Conservation (phyloP, 331 rosid species). For the Pyracantha coccinea region DNA sequence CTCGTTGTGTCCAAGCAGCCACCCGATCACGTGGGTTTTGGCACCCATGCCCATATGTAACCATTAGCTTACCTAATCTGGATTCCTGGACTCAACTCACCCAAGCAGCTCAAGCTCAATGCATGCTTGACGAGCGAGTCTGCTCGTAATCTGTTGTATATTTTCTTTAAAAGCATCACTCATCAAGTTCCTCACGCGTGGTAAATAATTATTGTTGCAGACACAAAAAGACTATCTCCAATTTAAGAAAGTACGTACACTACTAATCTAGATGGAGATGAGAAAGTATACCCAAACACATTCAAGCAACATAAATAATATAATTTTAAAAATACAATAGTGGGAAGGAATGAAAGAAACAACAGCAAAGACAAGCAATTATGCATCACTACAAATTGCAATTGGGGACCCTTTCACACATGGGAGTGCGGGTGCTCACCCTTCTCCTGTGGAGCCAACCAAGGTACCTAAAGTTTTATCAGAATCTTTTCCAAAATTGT, state of each 20-base stretch:
- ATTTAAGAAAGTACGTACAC: neutral
- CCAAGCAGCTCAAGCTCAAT: neutral
- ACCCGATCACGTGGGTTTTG: slow-evolving; percentile 79
- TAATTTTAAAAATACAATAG: neutral
- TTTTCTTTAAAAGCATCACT: no score
- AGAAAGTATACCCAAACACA: neutral
- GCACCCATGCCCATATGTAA: slow-evolving; percentile 23
- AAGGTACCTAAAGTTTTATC: slow-evolving; percentile 23
- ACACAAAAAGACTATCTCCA: neutral
- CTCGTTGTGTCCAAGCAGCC: slow-evolving; percentile 56
- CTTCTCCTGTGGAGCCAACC: slow-evolving; percentile 47
- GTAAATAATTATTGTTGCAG: neutral
- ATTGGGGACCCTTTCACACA: slow-evolving; percentile 87
- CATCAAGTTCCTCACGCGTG: neutral
- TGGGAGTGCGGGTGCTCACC: slow-evolving; percentile 50
- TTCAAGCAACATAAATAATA: neutral
- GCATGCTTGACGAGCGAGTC: neutral
- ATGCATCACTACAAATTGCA: slow-evolving; percentile 43
- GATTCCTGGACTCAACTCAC: neutral
- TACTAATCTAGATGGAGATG: neutral
- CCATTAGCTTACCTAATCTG: neutral
- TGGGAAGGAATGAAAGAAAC: slow-evolving; percentile 38
- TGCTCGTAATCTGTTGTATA: neutral
- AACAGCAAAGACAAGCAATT: slow-evolving; percentile 61
- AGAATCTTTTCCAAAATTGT: slow-evolving; percentile 51